A percentile compares a stretch with the other conserved stretches of the same genome.
Evolutionary conservation across 208 protist genomes (phyloP).

Genomic region (Strigomonas galati): DNA sequence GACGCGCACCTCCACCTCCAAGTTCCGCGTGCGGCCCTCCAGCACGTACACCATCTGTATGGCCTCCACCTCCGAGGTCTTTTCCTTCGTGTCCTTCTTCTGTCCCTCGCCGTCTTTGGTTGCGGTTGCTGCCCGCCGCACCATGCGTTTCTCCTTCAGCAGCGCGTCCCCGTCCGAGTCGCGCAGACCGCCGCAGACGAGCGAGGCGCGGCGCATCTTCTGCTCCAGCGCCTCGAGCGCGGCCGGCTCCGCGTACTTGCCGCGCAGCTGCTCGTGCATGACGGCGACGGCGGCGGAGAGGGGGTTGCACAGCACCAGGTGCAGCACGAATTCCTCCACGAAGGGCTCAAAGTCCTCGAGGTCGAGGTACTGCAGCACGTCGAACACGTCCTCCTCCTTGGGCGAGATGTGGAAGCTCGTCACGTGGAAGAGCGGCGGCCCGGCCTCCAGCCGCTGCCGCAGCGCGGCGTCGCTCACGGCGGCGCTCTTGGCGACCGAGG

Average conservation of each 20-base stretch:
- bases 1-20: slow-evolving; percentile 63
- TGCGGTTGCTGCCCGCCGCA: slow-evolving; percentile 14
- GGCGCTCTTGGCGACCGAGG: slow-evolving; percentile 13
- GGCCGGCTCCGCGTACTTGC: slow-evolving; percentile 39
- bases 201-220: slow-evolving; percentile 41
- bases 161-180: slow-evolving; percentile 24
- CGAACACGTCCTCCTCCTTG: slow-evolving; percentile 31
- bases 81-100: not conserved
- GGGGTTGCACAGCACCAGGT: slow-evolving; percentile 5
- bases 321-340: slow-evolving; percentile 56
- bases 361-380: slow-evolving; percentile 60
- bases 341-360: slow-evolving; percentile 73
- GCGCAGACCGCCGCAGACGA: slow-evolving; percentile 29
- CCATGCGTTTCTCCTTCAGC: slow-evolving; percentile 24
- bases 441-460: not conserved
- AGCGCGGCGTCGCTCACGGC: slow-evolving; percentile 25
- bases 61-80: slow-evolving; percentile 21
- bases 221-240: slow-evolving; percentile 35
- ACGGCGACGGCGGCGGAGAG: slow-evolving; percentile 49
- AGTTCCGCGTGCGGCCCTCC: slow-evolving; percentile 35
- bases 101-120: slow-evolving; percentile 8
- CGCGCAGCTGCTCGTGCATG: slow-evolving; percentile 56
- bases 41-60: slow-evolving; percentile 69
- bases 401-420: slow-evolving; percentile 70
- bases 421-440: slow-evolving; percentile 50